Evolutionary conservation across 768 basidiomycete species (phyloP).

Genomic region (Lactarius sanguifluus): DNA sequence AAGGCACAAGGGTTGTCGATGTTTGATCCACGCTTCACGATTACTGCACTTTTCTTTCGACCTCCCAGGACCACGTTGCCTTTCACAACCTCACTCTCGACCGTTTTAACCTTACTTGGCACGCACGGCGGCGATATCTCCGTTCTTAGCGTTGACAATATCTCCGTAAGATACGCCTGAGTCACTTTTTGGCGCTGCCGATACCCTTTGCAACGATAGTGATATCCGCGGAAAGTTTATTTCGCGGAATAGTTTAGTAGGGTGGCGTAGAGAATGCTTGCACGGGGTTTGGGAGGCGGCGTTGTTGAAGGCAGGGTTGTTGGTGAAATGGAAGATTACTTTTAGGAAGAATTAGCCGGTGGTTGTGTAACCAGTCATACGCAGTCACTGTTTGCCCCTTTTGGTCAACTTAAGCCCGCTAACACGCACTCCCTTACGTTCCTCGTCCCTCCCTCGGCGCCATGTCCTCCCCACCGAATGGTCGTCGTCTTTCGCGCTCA

Average conservation of each 20-base stretch:
- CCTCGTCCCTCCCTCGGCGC: background rate
- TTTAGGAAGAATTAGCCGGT: background rate
- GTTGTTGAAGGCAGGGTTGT: slow-evolving; percentile 10
- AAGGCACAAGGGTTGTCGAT: background rate
- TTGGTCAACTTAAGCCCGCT: background rate
- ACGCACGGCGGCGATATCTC: background rate
- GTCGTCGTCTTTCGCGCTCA: slow-evolving; percentile 33
- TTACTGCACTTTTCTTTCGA: background rate
- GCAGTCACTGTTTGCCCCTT: background rate
- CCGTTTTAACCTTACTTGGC: background rate
- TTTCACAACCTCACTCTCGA: background rate
- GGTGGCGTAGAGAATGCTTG: slow-evolving; percentile 8
- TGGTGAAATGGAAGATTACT: slow-evolving; percentile 14
- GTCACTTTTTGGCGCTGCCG: slow-evolving; percentile 2
- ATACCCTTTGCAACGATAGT: background rate
- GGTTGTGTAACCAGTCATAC: background rate
- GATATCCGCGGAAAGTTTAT: background rate
- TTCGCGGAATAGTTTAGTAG: background rate
- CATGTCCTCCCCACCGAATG: slow-evolving; percentile 31
- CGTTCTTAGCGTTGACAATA: slow-evolving; percentile 1
- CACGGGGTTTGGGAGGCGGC: slow-evolving; percentile 9
- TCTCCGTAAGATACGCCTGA: slow-evolving; percentile 1
- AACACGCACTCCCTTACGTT: background rate
- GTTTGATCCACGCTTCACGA: slow-evolving; percentile 1
- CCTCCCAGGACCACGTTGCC: slow-evolving; percentile 8